Percentiles rank a stretch among this genome's conserved stretches.
Evolutionary conservation across 129 eudicot genomes (phyloP).

Genomic region (Flaveria robusta): DNA sequence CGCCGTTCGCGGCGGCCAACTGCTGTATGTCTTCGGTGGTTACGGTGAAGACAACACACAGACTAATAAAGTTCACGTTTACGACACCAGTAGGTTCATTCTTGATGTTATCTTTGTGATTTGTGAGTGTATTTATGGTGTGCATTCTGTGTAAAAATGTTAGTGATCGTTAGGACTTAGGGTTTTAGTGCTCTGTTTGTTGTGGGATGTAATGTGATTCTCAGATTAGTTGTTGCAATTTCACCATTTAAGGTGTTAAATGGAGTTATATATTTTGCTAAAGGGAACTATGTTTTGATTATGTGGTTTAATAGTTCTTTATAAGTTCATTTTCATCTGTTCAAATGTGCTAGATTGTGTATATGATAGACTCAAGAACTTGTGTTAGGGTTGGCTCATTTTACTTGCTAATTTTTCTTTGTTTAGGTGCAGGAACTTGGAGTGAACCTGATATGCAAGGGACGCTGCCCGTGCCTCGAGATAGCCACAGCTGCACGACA

Average conservation of each 20-base stretch:
- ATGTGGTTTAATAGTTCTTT: not conserved
- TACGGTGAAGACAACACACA: conserved; percentile 84
- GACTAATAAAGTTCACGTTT: conserved; percentile 83
- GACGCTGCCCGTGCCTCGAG: conserved; percentile 77
- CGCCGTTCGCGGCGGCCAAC: conserved; percentile 85
- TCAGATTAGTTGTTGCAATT: no score
- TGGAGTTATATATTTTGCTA: conserved; percentile 8
- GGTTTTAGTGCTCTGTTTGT: conserved; percentile 25
- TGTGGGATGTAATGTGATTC: not conserved
- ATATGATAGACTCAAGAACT: not conserved
- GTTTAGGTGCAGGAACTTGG: conserved; percentile 69
- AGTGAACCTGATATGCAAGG: conserved; percentile 80
- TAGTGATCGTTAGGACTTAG: conserved; percentile 17
- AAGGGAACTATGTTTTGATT: not conserved
- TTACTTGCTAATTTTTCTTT: conserved; percentile 9
- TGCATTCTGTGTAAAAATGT: not conserved
- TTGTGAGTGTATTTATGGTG: conserved; percentile 9
- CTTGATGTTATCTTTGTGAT: conserved; percentile 24
- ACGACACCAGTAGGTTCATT: conserved; percentile 59
- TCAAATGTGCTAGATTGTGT: conserved; percentile 10
- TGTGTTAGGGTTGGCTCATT: conserved; percentile 7
- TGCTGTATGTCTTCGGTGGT: conserved; percentile 89
- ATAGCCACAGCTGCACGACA: conserved; percentile 94
- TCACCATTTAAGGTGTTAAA: not conserved
- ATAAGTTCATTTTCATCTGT: not conserved